Evolutionary conservation across 2,329 filamentous ascomycete genomes (phyloP).

Genomic region (Neopestalotiopsis sp.): DNA sequence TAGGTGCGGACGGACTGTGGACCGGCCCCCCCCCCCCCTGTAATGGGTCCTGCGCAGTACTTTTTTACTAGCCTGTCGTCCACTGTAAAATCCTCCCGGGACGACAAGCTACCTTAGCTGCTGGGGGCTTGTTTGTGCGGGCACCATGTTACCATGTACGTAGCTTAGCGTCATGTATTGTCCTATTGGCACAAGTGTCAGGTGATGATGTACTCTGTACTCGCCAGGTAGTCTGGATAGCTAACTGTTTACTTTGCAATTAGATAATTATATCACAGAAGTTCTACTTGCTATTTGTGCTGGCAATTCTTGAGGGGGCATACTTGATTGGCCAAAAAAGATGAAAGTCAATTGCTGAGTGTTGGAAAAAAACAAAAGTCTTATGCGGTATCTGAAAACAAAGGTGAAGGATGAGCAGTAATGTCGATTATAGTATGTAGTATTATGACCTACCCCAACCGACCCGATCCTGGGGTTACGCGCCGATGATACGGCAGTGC

Average conservation of each 20-base stretch:
- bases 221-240: too few species aligned
- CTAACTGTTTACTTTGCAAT: too few species aligned
- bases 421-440: background rate
- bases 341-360: too few species aligned
- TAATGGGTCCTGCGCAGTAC: constrained; percentile 14
- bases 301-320: too few species aligned
- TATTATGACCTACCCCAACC: background rate
- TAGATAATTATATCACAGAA: too few species aligned
- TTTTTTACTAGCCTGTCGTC: constrained; percentile 9
- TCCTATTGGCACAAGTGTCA: background rate
- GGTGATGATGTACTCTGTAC: background rate
- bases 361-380: too few species aligned
- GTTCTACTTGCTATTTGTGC: too few species aligned
- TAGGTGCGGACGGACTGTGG: background rate
- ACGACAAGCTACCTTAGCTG: background rate
- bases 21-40: background rate
- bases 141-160: background rate
- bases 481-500: background rate
- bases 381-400: too few species aligned
- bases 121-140: background rate
- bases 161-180: background rate
- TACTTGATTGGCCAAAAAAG: too few species aligned
- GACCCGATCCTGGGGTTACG: background rate
- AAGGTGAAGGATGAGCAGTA: too few species aligned
- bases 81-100: background rate